Evolutionary conservation across 2,329 filamentous ascomycete species (phyloP).

Genomic region (Teratosphaeria pseudoeucalypti): DNA sequence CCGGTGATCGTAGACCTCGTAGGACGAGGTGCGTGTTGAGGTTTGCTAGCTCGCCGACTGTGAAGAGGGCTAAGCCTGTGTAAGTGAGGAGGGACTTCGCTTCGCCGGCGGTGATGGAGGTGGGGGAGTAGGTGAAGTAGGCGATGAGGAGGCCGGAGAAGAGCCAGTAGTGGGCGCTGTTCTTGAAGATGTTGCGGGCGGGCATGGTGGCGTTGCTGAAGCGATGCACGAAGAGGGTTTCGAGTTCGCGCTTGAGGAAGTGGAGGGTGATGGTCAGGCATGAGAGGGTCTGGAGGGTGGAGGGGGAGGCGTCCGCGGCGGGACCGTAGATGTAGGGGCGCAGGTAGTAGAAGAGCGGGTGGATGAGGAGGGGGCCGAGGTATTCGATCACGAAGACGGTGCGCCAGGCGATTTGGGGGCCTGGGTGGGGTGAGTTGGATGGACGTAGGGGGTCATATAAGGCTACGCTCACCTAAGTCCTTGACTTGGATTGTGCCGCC

Average conservation of each 20-base stretch:
- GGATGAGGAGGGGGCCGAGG: constrained; percentile 79
- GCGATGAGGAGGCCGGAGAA: constrained; percentile 71
- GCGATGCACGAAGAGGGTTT: constrained; percentile 89
- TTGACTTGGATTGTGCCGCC: constrained; percentile 69
- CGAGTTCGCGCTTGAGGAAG: constrained; percentile 89
- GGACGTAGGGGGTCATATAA: background rate
- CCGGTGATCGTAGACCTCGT: constrained; percentile 62
- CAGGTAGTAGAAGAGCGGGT: constrained; percentile 59
- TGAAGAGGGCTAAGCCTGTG: constrained; percentile 59
- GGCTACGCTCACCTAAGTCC: constrained; percentile 61
- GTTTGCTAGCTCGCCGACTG: constrained; percentile 71
- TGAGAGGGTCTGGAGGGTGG: constrained; percentile 59
- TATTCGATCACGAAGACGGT: constrained; percentile 96
- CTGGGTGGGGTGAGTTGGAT: constrained; percentile 35
- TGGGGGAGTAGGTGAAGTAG: constrained; percentile 74
- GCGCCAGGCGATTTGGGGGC: constrained; percentile 80
- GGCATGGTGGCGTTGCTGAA: constrained; percentile 96
- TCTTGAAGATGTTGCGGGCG: constrained; percentile 80
- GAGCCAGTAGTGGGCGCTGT: constrained; percentile 89
- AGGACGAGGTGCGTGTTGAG: constrained; percentile 70
- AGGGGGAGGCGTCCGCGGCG: constrained; percentile 36
- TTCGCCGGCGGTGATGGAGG: constrained; percentile 51
- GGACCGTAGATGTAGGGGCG: constrained; percentile 62
- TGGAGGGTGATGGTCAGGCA: constrained; percentile 67
- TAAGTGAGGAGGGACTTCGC: constrained; percentile 49